Conservation (phyloP, 352 stramenopile genomes). For the Phytopythium delawarense region DNA sequence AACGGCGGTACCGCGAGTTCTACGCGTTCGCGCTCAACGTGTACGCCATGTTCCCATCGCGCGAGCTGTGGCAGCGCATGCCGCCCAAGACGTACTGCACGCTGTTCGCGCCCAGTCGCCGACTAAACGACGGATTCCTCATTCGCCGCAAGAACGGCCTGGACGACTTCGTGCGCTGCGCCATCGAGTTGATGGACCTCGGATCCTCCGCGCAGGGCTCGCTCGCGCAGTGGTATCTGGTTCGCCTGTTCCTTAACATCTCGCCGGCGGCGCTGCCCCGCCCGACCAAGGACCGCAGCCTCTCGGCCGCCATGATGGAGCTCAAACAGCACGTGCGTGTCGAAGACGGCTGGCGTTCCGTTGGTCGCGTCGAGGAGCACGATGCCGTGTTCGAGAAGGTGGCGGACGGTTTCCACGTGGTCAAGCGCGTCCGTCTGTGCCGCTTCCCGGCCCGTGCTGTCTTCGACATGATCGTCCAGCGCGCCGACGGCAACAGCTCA, state of each 20-base stretch:
- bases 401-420: conserved; percentile 54
- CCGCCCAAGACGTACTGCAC: conserved; percentile 72
- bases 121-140: conserved; percentile 45
- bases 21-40: conserved; percentile 61
- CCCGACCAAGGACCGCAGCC: conserved; percentile 49
- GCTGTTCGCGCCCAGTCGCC: conserved; percentile 9
- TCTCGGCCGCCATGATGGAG: conserved; percentile 45
- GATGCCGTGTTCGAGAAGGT: conserved; percentile 55
- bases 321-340: conserved; percentile 41
- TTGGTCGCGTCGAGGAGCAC: conserved; percentile 29
- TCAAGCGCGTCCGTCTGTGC: conserved; percentile 60
- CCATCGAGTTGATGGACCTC: conserved; percentile 58
- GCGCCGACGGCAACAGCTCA: conserved; percentile 1
- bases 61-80: conserved; percentile 48
- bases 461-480: conserved; percentile 59
- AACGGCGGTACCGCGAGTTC: conserved; percentile 75
- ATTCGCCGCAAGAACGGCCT: conserved; percentile 58
- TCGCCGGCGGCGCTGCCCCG: conserved; percentile 19
- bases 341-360: conserved; percentile 28
- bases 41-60: conserved; percentile 59
- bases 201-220: conserved; percentile 37
- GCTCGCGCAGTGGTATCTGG: conserved; percentile 63
- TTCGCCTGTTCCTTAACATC: conserved; percentile 62
- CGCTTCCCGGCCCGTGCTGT: conserved; percentile 62
- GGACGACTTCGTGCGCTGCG: conserved; percentile 56